phyloP scores from a whole-genome alignment of 208 protist species.

The Crithidia fasciculata region DNA sequence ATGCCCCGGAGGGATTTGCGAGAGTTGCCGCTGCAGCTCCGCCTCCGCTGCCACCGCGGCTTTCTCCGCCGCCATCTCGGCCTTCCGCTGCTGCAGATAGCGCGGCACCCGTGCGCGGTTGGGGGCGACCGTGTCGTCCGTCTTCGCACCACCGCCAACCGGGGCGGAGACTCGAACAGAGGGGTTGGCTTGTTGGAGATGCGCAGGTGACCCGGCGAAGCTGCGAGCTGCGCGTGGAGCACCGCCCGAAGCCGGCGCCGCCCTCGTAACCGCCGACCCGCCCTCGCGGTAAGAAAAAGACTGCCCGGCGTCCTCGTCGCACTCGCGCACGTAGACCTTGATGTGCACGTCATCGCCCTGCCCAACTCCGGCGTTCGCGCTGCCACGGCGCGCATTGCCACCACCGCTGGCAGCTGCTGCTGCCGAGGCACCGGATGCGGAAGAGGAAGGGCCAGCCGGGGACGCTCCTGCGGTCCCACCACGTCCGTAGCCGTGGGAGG shows the following conservation, averaged over 20 bases:
- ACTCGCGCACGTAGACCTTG: slow-evolving; percentile 87
- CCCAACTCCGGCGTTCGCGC: background rate
- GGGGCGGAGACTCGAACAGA: too few species aligned
- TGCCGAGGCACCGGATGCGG: background rate
- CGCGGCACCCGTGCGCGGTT: slow-evolving; percentile 63
- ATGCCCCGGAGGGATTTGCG: slow-evolving; percentile 80
- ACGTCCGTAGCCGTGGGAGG: slow-evolving; percentile 64
- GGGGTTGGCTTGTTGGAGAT: too few species aligned
- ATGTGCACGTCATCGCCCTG: slow-evolving; percentile 71
- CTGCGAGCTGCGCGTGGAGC: background rate
- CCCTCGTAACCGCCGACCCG: background rate
- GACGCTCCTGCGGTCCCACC: background rate
- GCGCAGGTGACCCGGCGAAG: background rate
- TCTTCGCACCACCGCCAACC: background rate
- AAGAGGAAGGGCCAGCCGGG: background rate
- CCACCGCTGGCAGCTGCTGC: background rate
- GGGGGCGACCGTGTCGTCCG: background rate
- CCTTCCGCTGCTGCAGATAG: slow-evolving; percentile 84
- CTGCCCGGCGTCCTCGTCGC: slow-evolving; percentile 59
- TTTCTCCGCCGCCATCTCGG: slow-evolving; percentile 80
- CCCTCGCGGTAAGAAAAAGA: slow-evolving; percentile 62
- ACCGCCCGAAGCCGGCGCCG: background rate
- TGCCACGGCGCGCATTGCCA: background rate
- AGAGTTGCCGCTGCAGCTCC: slow-evolving; percentile 59
- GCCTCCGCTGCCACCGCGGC: slow-evolving; percentile 55